Conservation (phyloP, 2,329 filamentous ascomycete species). For the Sclerotiophoma versabilis region DNA sequence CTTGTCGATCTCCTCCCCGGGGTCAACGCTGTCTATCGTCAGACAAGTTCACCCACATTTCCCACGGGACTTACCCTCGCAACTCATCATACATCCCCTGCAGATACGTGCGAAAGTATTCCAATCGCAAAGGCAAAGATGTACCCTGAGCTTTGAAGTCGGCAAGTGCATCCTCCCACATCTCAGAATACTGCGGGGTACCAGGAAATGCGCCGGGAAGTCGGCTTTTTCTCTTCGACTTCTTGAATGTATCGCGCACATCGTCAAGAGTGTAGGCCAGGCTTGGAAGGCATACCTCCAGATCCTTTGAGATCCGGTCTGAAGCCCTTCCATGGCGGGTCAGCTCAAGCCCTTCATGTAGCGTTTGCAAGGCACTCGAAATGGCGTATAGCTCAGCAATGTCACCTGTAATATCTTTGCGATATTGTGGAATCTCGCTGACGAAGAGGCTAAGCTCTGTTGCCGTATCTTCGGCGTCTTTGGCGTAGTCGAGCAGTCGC, state of each 20-base stretch:
- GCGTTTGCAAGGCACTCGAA: conserved; percentile 57
- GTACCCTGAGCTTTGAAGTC: conserved; percentile 57
- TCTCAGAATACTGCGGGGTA: conserved; percentile 53
- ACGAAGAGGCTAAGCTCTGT: conserved; percentile 59
- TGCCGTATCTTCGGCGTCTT: conserved; percentile 61
- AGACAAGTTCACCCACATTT: conserved; percentile 9
- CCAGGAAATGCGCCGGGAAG: conserved; percentile 47
- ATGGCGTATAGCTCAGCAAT: conserved; percentile 64
- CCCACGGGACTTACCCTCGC: conserved; percentile 52
- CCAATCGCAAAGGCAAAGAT: conserved; percentile 56
- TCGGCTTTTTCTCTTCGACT: conserved; percentile 41
- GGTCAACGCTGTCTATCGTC: conserved; percentile 33
- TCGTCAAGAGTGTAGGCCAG: conserved; percentile 60
- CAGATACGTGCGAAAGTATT: conserved; percentile 60
- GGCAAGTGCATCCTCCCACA: conserved; percentile 59
- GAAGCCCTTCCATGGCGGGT: conserved; percentile 47
- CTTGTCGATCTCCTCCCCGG: conserved; percentile 40
- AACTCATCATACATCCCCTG: conserved; percentile 53
- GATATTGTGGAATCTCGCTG: conserved; percentile 58
- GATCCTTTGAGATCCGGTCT: conserved; percentile 54
- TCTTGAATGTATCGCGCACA: conserved; percentile 52
- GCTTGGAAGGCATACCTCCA: conserved; percentile 58
- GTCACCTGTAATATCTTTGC: conserved; percentile 60
- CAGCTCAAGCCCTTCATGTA: conserved; percentile 55
- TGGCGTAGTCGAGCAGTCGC: conserved; percentile 50